A percentile compares a stretch with the other conserved stretches of the same genome.
Conservation (phyloP, 768 basidiomycete genomes). For the Xerocomus brunneocitrinus region DNA sequence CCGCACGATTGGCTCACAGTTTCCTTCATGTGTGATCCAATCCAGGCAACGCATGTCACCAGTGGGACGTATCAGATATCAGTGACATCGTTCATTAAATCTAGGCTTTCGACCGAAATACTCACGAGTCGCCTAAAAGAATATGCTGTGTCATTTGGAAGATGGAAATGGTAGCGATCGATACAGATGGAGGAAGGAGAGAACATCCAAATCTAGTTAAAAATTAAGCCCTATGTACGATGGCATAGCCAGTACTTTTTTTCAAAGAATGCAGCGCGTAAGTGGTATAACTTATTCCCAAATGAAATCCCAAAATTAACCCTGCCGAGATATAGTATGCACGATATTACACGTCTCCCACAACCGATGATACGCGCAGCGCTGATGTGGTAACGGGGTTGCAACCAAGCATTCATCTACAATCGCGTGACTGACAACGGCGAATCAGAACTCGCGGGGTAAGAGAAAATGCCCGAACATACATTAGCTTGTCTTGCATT, state of each 20-base stretch:
- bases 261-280: slow-evolving; percentile 5
- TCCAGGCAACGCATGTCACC: background rate
- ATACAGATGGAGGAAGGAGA: slow-evolving; percentile 10
- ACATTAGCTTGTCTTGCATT: slow-evolving; percentile 20
- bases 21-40: slow-evolving; percentile 1
- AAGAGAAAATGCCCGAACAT: background rate
- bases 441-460: slow-evolving; percentile 10
- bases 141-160: slow-evolving; percentile 4
- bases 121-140: background rate
- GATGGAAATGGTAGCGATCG: slow-evolving; percentile 10
- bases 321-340: slow-evolving; percentile 21
- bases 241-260: slow-evolving; percentile 23
- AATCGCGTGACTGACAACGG: slow-evolving; percentile 26
- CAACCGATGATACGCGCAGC: slow-evolving; percentile 19
- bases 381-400: slow-evolving; percentile 14
- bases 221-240: slow-evolving; percentile 14
- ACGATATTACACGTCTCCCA: slow-evolving; percentile 12
- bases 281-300: slow-evolving; percentile 28
- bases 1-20: slow-evolving; percentile 7
- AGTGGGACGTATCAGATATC: slow-evolving; percentile 6
- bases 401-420: slow-evolving; percentile 22
- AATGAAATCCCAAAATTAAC: slow-evolving; percentile 21
- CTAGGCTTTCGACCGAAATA: slow-evolving; percentile 7
- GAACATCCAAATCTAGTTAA: slow-evolving; percentile 5
- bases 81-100: slow-evolving; percentile 10